These are phyloP conservation scores for Corylus americana DNA, from an alignment of 306 rosid species.

Conservation along the genomic window DNA sequence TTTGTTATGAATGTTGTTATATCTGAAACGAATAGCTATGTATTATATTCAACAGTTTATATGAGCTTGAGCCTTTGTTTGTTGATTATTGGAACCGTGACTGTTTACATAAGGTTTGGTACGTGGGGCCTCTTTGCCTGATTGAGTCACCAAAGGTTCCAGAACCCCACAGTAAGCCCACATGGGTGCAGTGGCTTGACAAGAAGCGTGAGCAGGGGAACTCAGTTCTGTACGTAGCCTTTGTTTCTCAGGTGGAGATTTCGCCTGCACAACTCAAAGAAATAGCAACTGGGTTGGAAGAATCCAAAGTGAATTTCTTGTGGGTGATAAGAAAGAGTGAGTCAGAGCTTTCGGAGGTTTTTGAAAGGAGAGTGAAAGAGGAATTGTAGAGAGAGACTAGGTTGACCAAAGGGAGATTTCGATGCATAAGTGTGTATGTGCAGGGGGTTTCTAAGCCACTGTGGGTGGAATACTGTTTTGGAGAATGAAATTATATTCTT, in stretches of 20 bases:
- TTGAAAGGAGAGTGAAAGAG: slow-evolving; percentile 40
- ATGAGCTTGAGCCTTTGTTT: slow-evolving; percentile 35
- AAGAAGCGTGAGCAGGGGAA: slow-evolving; percentile 1
- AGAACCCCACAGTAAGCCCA: neutral
- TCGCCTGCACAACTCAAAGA: slow-evolving; percentile 31
- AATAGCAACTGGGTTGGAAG: slow-evolving; percentile 44
- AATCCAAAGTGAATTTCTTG: slow-evolving; percentile 35
- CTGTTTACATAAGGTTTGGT: slow-evolving; percentile 15
- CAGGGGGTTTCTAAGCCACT: slow-evolving; percentile 57
- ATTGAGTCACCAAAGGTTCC: neutral
- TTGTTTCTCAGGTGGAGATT: neutral
- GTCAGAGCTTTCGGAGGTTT: slow-evolving; percentile 17
- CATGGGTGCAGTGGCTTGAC: slow-evolving; percentile 44
- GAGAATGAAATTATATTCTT: slow-evolving; percentile 14
- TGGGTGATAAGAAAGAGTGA: slow-evolving; percentile 36
- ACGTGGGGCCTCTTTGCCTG: slow-evolving; percentile 45
- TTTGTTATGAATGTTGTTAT: neutral
- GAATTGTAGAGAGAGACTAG: slow-evolving; percentile 53
- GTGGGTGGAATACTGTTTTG: slow-evolving; percentile 55
- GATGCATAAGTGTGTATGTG: slow-evolving; percentile 37
- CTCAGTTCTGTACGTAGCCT: slow-evolving; percentile 44
- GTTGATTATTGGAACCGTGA: slow-evolving; percentile 18
- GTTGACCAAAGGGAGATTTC: slow-evolving; percentile 46
- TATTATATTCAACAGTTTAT: slow-evolving; percentile 30
- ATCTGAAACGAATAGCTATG: slow-evolving; percentile 19